Conservation (phyloP, 129 eudicot genomes). For the Gnaphalium uliginosum region DNA sequence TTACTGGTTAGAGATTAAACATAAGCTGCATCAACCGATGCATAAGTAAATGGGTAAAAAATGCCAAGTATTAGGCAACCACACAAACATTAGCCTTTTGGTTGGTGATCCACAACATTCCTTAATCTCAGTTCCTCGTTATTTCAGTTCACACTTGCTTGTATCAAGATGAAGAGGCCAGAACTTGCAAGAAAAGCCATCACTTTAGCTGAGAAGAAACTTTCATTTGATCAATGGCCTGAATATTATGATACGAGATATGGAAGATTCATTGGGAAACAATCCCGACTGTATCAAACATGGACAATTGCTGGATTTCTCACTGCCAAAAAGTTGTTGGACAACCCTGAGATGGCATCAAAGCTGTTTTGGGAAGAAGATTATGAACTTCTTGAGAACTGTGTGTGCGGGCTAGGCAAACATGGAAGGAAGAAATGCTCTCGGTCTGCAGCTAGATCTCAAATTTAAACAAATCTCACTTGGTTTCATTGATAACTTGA, state of each 20-base stretch:
- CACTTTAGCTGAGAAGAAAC: slow-evolving; percentile 70
- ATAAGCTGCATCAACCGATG: background rate
- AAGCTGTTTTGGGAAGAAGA: slow-evolving; percentile 80
- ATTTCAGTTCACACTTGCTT: slow-evolving; percentile 81
- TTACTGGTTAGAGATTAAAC: background rate
- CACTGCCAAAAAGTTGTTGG: slow-evolving; percentile 74
- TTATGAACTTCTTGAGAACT: slow-evolving; percentile 72
- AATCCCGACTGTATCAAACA: slow-evolving; percentile 76
- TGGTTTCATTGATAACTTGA: background rate
- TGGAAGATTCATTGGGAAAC: slow-evolving; percentile 85
- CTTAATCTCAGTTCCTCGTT: background rate
- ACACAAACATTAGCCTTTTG: too few species aligned
- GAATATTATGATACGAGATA: slow-evolving; percentile 85
- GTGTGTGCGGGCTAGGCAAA: slow-evolving; percentile 73
- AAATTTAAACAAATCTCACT: slow-evolving; percentile 13
- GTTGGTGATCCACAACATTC: background rate
- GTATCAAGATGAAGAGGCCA: slow-evolving; percentile 88
- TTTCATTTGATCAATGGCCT: slow-evolving; percentile 71
- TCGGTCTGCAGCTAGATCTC: slow-evolving; percentile 53
- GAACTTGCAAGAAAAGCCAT: slow-evolving; percentile 76
- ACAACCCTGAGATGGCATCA: slow-evolving; percentile 72
- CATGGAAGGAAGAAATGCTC: slow-evolving; percentile 62
- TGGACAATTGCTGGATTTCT: slow-evolving; percentile 90
- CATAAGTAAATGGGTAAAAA: too few species aligned
- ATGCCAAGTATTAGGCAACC: too few species aligned